Evolutionary conservation across 805 yeast genomes (phyloP).

Genomic region (Nakazawaea pomicola): DNA sequence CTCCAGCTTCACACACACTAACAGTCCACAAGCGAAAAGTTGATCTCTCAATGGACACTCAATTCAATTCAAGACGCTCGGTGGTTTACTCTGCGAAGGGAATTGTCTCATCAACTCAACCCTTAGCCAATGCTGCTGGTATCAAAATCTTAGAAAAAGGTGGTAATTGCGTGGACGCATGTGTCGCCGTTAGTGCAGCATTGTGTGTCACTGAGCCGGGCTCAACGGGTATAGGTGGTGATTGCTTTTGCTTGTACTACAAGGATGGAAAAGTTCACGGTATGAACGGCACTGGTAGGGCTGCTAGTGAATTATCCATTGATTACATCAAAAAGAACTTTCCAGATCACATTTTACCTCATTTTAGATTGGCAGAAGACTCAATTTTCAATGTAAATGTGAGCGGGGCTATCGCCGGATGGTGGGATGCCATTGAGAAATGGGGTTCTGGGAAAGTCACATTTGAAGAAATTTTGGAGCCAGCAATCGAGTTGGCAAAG

Average conservation of each 20-base stretch:
- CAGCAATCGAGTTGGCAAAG: conserved; percentile 67
- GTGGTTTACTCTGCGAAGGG: conserved; percentile 71
- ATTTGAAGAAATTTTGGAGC: conserved; percentile 51
- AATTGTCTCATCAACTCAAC: conserved; percentile 71
- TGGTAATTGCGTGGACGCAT: conserved; percentile 69
- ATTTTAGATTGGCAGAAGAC: conserved; percentile 40
- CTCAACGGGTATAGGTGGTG: conserved; percentile 65
- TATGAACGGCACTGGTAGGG: conserved; percentile 71
- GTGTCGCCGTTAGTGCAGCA: conserved; percentile 55
- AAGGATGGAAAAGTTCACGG: conserved; percentile 53
- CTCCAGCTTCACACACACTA: too few relatives aligned
- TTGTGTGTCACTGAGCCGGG: conserved; percentile 53
- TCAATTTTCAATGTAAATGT: conserved; percentile 63
- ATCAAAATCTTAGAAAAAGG: conserved; percentile 59
- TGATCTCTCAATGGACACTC: conserved; percentile 12
- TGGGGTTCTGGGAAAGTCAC: conserved; percentile 73
- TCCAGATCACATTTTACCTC: conserved; percentile 38
- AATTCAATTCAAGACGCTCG: conserved; percentile 58
- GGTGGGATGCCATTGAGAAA: conserved; percentile 61
- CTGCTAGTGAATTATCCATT: conserved; percentile 46
- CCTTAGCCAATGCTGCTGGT: conserved; percentile 73
- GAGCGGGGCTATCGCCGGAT: conserved; percentile 79
- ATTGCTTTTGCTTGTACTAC: conserved; percentile 61
- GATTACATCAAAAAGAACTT: conserved; percentile 38
- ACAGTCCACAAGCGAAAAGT: too few relatives aligned